Evolutionary conservation across 2,329 filamentous ascomycete species (phyloP).

Genomic region (Botrytis byssoidea): DNA sequence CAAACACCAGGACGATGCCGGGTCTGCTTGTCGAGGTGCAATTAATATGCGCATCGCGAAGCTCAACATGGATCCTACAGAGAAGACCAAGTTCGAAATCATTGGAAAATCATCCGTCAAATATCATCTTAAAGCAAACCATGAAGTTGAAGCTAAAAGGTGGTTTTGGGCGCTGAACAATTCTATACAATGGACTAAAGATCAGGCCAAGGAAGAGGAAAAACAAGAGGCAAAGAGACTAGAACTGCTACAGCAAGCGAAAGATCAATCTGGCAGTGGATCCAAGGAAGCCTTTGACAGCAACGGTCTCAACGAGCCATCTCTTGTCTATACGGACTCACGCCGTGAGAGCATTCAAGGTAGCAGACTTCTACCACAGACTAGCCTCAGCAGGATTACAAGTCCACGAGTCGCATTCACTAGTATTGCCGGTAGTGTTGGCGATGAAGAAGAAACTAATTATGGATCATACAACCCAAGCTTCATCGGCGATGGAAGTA

Average conservation of each 20-base stretch:
- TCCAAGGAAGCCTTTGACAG: constrained; percentile 27
- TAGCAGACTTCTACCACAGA: constrained; percentile 31
- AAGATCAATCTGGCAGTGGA: constrained; percentile 61
- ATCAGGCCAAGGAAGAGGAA: constrained; percentile 90
- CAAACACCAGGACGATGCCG: constrained; percentile 97
- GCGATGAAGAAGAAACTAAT: constrained; percentile 53
- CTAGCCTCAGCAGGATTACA: constrained; percentile 31
- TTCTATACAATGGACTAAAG: constrained; percentile 96
- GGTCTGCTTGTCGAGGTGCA: constrained; percentile 91
- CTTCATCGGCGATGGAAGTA: constrained; percentile 43
- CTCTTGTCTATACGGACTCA: constrained; percentile 37
- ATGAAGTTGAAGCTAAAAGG: constrained; percentile 94
- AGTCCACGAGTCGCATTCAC: constrained; percentile 37
- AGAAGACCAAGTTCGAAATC: constrained; percentile 97
- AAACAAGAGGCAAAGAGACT: constrained; percentile 70
- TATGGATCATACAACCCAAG: constrained; percentile 58
- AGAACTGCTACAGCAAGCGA: constrained; percentile 74
- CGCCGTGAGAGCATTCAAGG: constrained; percentile 48
- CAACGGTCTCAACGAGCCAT: constrained; percentile 31
- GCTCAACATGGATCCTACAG: constrained; percentile 92
- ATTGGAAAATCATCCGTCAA: constrained; percentile 98
- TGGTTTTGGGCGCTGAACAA: constrained; percentile 99
- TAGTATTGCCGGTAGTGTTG: constrained; percentile 40
- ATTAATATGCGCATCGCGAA: constrained; percentile 98
- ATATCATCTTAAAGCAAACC: constrained; percentile 96